These are phyloP conservation scores for Coccomyxa sp. DNA, from an alignment of 139 green algal species.

Conservation along the genomic window DNA sequence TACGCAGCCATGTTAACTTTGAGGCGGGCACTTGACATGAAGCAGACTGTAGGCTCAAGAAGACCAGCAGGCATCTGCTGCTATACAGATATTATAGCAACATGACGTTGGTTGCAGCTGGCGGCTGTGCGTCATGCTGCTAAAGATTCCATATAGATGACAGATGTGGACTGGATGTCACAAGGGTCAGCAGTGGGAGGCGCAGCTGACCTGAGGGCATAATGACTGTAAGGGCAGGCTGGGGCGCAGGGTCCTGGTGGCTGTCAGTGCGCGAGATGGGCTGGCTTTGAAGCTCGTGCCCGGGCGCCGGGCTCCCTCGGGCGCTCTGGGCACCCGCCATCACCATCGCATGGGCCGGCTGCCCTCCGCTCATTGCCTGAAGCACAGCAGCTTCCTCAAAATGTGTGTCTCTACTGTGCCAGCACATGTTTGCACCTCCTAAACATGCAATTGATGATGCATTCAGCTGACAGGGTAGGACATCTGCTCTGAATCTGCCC, in stretches of 20 bases:
- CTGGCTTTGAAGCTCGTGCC: not conserved
- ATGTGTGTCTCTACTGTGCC: too few species aligned
- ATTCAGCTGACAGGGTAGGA: too few species aligned
- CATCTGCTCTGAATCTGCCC: too few species aligned
- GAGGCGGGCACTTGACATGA: not conserved
- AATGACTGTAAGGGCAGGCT: not conserved
- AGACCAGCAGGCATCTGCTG: too few species aligned
- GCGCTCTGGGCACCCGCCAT: not conserved
- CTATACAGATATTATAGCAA: too few species aligned
- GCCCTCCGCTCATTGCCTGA: not conserved
- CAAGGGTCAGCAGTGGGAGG: not conserved
- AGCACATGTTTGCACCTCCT: too few species aligned
- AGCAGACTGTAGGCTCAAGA: not conserved
- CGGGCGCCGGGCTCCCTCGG: not conserved
- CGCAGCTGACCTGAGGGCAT: not conserved
- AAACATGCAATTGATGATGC: too few species aligned
- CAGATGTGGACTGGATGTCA: not conserved
- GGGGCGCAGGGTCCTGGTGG: not conserved
- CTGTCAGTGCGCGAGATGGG: not conserved
- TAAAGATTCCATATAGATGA: not conserved
- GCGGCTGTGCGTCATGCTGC: too few species aligned
- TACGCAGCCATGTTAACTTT: not conserved
- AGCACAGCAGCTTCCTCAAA: not conserved
- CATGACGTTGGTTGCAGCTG: too few species aligned
- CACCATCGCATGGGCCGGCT: not conserved